Evolutionary conservation across 768 basidiomycete species (phyloP).

Genomic region (Suillus cothurnatus): DNA sequence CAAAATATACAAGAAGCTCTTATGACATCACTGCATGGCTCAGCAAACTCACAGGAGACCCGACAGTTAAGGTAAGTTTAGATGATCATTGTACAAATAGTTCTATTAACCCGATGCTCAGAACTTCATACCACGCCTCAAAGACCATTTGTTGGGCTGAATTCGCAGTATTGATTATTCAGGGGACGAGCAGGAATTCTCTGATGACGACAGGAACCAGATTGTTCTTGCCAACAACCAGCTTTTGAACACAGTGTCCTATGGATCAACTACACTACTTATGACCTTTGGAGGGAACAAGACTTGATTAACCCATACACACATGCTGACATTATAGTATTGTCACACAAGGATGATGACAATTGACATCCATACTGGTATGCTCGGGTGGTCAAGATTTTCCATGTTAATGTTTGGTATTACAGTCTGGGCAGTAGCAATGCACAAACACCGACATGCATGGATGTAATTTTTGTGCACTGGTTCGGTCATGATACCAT

Average conservation of each 20-base stretch:
- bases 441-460: background rate
- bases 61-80: background rate
- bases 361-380: background rate
- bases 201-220: background rate
- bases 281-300: background rate
- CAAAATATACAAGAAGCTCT: no score
- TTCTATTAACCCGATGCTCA: no score
- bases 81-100: background rate
- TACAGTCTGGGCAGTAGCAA: background rate
- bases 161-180: background rate
- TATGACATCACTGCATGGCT: no score
- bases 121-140: no score
- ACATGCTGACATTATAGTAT: background rate
- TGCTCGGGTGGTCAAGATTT: background rate
- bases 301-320: background rate
- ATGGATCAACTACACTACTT: background rate
- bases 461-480: slow-evolving; percentile 36
- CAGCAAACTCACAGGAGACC: background rate
- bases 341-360: background rate
- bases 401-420: background rate
- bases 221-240: background rate
- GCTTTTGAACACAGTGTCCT: background rate
- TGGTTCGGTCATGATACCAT: slow-evolving; percentile 36
- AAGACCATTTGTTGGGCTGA: no score
- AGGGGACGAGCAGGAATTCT: background rate